Conservation (phyloP, 108 stramenopile genomes). For the Aurantiochytrium sp. region DNA sequence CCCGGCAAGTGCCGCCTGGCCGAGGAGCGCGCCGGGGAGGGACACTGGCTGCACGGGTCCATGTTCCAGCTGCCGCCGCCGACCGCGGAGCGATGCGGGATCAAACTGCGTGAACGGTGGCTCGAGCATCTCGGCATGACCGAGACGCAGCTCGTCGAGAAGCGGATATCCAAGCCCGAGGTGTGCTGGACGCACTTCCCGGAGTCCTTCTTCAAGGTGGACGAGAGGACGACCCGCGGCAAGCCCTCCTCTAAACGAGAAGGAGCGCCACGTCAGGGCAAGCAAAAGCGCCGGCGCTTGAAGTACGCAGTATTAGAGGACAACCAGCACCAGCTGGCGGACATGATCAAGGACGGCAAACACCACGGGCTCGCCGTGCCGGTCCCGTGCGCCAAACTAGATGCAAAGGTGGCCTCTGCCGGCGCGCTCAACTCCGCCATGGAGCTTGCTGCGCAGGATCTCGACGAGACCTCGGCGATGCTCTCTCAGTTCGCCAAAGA, state of each 20-base stretch:
- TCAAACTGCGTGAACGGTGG: background rate
- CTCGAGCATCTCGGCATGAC: background rate
- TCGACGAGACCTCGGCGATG: too few relatives aligned
- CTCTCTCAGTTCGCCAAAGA: too few relatives aligned
- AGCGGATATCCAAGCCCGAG: background rate
- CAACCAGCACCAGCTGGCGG: background rate
- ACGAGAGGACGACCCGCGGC: background rate
- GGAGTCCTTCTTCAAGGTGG: background rate
- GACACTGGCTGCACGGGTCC: conserved; percentile 20
- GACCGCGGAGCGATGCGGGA: background rate
- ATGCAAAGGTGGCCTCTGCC: background rate
- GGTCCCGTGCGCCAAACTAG: background rate
- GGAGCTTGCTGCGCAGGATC: background rate
- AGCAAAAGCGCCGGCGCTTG: background rate
- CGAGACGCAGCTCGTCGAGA: background rate
- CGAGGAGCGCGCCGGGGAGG: background rate
- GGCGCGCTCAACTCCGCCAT: background rate
- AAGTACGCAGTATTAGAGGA: background rate
- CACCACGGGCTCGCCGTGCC: background rate
- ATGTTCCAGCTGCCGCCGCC: background rate
- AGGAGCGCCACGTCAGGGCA: too few relatives aligned
- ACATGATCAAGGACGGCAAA: background rate
- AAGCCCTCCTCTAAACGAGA: too few relatives aligned
- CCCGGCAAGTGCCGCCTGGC: background rate
- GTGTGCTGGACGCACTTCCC: conserved; percentile 23